phyloP scores from a whole-genome alignment of 2,329 filamentous ascomycete species.

The Fusarium ambrosium region DNA sequence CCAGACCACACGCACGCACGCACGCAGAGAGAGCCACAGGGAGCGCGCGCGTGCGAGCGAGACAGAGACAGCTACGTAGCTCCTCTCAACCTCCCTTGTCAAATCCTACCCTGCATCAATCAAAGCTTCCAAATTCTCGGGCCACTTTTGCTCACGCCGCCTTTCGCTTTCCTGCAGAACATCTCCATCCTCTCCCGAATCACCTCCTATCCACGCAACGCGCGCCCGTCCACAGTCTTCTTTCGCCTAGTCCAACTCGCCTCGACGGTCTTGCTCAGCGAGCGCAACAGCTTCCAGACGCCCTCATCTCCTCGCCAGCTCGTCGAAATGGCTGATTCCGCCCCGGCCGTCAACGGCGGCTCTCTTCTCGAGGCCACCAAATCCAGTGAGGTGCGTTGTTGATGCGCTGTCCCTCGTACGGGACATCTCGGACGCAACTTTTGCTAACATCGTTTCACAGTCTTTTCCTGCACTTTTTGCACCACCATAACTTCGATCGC shows the following conservation, averaged over 20 bases:
- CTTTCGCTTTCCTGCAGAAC: constrained; percentile 39
- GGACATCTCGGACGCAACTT: constrained; percentile 26
- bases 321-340: constrained; percentile 47
- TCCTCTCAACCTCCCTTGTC: constrained; percentile 31
- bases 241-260: constrained; percentile 9
- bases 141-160: constrained; percentile 46
- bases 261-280: constrained; percentile 19
- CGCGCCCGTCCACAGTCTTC: constrained; percentile 4
- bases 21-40: constrained; percentile 24
- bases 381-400: constrained; percentile 65
- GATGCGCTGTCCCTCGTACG: constrained; percentile 23
- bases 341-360: constrained; percentile 60
- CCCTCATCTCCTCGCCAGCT: constrained; percentile 40
- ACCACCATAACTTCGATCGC: constrained; percentile 7
- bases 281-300: constrained; percentile 23
- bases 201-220: constrained; percentile 19
- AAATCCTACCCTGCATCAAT: constrained; percentile 28
- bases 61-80: constrained; percentile 37
- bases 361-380: constrained; percentile 62
- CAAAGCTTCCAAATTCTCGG: constrained; percentile 40
- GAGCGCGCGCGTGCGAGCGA: constrained; percentile 28
- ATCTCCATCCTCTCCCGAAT: constrained; percentile 27
- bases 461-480: constrained; percentile 19
- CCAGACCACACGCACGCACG: not conserved
- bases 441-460: constrained; percentile 41